These are phyloP conservation scores for Phytopythium kandeliae DNA, from an alignment of 352 stramenopile genomes.

Conservation along the genomic window DNA sequence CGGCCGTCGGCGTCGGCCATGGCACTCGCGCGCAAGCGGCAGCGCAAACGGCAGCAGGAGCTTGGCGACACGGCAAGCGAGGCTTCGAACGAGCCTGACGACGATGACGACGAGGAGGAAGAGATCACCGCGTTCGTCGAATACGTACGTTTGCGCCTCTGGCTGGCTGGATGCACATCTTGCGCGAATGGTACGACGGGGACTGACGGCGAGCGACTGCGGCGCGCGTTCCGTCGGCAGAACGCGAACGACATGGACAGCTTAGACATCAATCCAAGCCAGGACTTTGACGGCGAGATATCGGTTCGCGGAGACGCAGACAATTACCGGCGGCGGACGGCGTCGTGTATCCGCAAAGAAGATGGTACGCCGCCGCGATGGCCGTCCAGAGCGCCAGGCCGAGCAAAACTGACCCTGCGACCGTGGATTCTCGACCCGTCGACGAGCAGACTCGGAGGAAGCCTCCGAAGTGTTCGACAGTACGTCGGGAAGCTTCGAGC, in stretches of 20 bases:
- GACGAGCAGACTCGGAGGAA: conserved; percentile 41
- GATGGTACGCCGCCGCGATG: conserved; percentile 12
- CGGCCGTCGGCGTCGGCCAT: conserved; percentile 24
- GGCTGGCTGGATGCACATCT: no score
- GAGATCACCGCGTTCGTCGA: conserved; percentile 51
- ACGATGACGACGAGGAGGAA: conserved; percentile 36
- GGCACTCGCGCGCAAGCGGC: conserved; percentile 21
- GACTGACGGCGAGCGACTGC: background rate
- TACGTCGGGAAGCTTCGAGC: no score
- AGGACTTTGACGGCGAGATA: conserved; percentile 48
- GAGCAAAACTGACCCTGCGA: background rate
- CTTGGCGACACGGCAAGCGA: conserved; percentile 21
- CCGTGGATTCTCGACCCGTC: background rate
- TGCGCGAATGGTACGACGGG: no score
- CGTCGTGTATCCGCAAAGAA: conserved; percentile 10
- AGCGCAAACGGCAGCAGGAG: conserved; percentile 19
- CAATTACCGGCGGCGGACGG: conserved; percentile 4
- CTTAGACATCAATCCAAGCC: conserved; percentile 50
- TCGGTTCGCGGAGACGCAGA: conserved; percentile 1
- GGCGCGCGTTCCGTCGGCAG: conserved; percentile 10
- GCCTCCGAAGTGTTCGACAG: conserved; percentile 67
- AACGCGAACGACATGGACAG: conserved; percentile 52
- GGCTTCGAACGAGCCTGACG: conserved; percentile 8
- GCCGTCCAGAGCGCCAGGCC: background rate
- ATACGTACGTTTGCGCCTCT: conserved; percentile 67